Evolutionary conservation across 108 stramenopile genomes (phyloP), one percentile per base, ranked within the genome.

Genomic region (Conticribra weissflogii): DNA sequence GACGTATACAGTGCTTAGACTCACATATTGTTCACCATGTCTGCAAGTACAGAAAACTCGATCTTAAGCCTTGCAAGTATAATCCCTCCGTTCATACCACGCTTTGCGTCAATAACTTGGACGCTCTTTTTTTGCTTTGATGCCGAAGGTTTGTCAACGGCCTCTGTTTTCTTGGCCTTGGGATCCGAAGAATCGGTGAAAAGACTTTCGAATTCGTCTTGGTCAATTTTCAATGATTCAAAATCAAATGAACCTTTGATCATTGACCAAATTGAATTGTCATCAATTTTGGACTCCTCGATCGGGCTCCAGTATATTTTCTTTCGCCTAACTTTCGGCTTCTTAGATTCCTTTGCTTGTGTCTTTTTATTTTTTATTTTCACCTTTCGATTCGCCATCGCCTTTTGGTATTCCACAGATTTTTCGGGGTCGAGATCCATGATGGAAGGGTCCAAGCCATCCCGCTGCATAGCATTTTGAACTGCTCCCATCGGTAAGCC

Each of bases 31-130:
- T 86, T 72, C 19, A 93, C 87, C 75, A 82, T 75, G 21, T 86
- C 74, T 15, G 95, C 89, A 33, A 90, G 63, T 18, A 63, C 79
- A 14, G 85, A 44, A 68, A 85, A 87, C 23, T 86, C 85, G 30
- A 86, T 78, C 60, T 90, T 93, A 27, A 96, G 56, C 45, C 94
- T 65, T 3, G 91, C 85, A 14, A 97, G 81, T 29, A 89, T 85
- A 32, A 97, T 97, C 21, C 92, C 93, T 28, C 90, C 93, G 69
- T 97, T 97, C 92, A 96, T 94, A 3, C 88, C 93, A 34, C 92
- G 85, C 64, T 97, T 97, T 22, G 74, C 84, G 67, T 95, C 90
- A 67, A 97, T 92, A 9, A 89, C 90, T 74, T 94, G 93, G 4
- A 93, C 92, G 19, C 81, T 79, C 52, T 92, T 89, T 72, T 94